Base-by-base conservation (phyloP, 805 yeast species). In the Citeromyces matritensis region DNA sequence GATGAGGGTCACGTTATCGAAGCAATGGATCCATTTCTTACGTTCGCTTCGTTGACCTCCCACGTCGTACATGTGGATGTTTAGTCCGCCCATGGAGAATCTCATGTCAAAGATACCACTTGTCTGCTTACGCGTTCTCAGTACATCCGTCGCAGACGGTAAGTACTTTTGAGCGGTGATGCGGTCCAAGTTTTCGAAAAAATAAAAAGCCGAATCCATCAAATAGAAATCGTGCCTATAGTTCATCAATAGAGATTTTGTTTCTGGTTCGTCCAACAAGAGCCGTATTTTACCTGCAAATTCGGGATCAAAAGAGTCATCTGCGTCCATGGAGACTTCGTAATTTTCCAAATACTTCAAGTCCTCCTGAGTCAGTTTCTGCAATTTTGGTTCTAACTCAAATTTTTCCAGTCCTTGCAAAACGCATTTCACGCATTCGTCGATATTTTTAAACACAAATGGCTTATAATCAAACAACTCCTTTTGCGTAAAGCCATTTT, bases 11-110 rank as follows among this genome's bases (percentile, higher is more conserved):
- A 86, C 95, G 43, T 85, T 84, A 51, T 85, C 95, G 45, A 91
- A 91, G 48, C 95, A 83, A 54, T 91, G 93, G 38, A 91, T 85
- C 98, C 98, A 91, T 53, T 91, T 88, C 47, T 81, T 82, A 33
- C 98, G 73, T 58, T 91, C 98, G 3, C 93, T 74, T 44, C 98
- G 64, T 54, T 91, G 98, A 2, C 96, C 96, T 39, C 96, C 96
- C 30, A 86, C 95, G 51, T 86, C 96, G 46, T 61, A 73, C 42
- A 78, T 60, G 43, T 73, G 81, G 31, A 77, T 56, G 42, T 66
- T 65, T 26, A 75, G 49, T 17, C 72, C 73, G 29, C 80, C 84
- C 70, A 85, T 66, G 37, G 73, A 73, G 44, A 86, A 81, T 35
- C 68, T 63, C 36, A 83, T 74, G 49, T 85, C 95, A 43, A 76